Percentiles rank a stretch among this genome's conserved stretches.
Conservation (phyloP, 2,329 filamentous ascomycete species). For the Cryphonectria carpinicola region DNA sequence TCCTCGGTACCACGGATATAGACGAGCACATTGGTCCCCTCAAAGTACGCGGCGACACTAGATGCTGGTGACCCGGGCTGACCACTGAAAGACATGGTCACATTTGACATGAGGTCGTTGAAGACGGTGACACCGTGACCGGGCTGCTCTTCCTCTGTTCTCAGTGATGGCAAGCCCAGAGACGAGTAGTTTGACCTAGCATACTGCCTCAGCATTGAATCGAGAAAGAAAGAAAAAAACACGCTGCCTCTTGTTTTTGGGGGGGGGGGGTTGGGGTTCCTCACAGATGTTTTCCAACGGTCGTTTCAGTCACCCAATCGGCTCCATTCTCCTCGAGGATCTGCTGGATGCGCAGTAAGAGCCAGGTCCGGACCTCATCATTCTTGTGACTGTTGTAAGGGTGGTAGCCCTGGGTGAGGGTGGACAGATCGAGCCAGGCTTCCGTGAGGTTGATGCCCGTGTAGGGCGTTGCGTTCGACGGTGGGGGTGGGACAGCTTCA, state of each 20-base stretch:
- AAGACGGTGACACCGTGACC: slow-evolving; percentile 66
- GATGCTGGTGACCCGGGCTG: slow-evolving; percentile 49
- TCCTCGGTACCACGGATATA: slow-evolving; percentile 86
- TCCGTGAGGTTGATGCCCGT: slow-evolving; percentile 78
- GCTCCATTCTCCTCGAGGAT: slow-evolving; percentile 69
- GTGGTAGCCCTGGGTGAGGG: slow-evolving; percentile 76
- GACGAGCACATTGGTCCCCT: slow-evolving; percentile 89
- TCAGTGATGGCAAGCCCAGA: not conserved
- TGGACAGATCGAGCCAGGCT: slow-evolving; percentile 83
- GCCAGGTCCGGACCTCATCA: slow-evolving; percentile 76
- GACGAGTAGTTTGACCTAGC: slow-evolving; percentile 17
- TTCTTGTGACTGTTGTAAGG: slow-evolving; percentile 88
- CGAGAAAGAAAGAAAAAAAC: no score
- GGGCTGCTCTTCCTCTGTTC: slow-evolving; percentile 10
- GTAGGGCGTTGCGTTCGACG: slow-evolving; percentile 51
- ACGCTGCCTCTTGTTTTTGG: not conserved
- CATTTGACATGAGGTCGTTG: slow-evolving; percentile 78
- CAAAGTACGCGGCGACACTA: slow-evolving; percentile 72
- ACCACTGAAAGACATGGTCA: slow-evolving; percentile 52
- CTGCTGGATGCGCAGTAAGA: slow-evolving; percentile 70
- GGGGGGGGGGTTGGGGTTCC: slow-evolving; percentile 15
- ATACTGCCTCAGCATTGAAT: slow-evolving; percentile 3
- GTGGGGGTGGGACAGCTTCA: slow-evolving; percentile 72
- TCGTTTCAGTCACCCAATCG: slow-evolving; percentile 47
- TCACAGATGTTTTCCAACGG: slow-evolving; percentile 34